Base-by-base conservation (phyloP, 257 asterid species). In the Solanum stenotomum region DNA sequence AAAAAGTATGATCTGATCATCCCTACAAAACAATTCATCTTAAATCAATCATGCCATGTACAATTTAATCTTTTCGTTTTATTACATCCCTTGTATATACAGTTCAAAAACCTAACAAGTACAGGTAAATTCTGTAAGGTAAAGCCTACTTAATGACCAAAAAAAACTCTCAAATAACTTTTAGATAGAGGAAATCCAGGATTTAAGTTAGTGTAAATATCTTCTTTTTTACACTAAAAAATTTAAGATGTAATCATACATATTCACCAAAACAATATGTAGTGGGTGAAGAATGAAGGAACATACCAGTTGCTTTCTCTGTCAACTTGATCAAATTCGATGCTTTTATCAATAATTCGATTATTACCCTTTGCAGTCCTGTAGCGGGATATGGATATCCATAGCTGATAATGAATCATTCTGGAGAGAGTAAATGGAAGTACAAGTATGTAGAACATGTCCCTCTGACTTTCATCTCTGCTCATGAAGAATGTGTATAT, bases 241-340 rank as follows among this genome's bases (percentile, higher is more conserved):
- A 14, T 4, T 46, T 46, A 46, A 46, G 59, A 46, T 46, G 59
- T 46, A 5, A 46, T 46, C 59, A 15, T 49, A 49, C 61, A 15
- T 49, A 49, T 5, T 49, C 22, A 49, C 35, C 75, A 68, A 14
- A 27, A 6, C 18, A 33, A 68, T 13, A 70, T 29, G 37, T 16
- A 68, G 37, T 14, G 12, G n/a, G 78, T 16, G 44, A 72, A 72
- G 40, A 71, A 71, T 71, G 15, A n/a, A 22, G 23, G 12, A 5
- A 84, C 74, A 20, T 40, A 92, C 98, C 98, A 94, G 90, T 93
- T 94, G 90, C 89, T 93, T 88, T 94, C 98, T 56, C 98, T 91
- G 88, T 95, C 98, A 9, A 94, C 98, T 59, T 95, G 98, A 0
- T 95, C 96, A n/a, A 94, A 95, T 37, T 94, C 98, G 37, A 95